Conservation (phyloP, 169 alveolate species). For the Plasmodium sp. region DNA sequence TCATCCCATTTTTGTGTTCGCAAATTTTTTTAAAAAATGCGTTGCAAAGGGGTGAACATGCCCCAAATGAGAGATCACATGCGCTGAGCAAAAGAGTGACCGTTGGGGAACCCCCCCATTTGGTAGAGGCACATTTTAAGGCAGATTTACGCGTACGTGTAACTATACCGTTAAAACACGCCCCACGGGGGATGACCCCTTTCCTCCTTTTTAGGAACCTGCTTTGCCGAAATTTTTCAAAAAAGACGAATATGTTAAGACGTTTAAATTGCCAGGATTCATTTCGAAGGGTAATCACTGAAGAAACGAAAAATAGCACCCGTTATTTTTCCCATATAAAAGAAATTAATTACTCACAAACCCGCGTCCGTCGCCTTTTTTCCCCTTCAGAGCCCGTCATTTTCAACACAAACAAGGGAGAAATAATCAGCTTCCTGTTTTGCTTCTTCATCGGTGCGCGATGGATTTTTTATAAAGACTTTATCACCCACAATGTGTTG, state of each 20-base stretch:
- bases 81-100: neutral
- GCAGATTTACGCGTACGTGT: neutral
- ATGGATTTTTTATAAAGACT: constrained; percentile 65
- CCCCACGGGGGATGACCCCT: neutral
- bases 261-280: constrained; percentile 20
- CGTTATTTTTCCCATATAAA: neutral
- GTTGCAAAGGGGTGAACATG: neutral
- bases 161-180: neutral
- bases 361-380: neutral
- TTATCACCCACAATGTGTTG: constrained; percentile 59
- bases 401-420: constrained; percentile 73
- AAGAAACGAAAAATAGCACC: neutral
- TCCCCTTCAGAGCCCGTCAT: constrained; percentile 51
- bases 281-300: constrained; percentile 40
- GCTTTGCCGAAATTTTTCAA: constrained; percentile 53
- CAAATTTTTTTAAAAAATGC: neutral
- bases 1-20: neutral
- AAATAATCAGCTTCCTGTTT: constrained; percentile 29
- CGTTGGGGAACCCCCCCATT: neutral
- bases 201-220: constrained; percentile 44
- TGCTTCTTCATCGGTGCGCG: constrained; percentile 53
- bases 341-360: neutral
- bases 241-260: constrained; percentile 64
- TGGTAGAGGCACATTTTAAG: neutral
- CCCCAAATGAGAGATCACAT: neutral